Evolutionary conservation across 257 asterid genomes (phyloP), one percentile per base, ranked within the genome.

Genomic region (Scutellaria minor): DNA sequence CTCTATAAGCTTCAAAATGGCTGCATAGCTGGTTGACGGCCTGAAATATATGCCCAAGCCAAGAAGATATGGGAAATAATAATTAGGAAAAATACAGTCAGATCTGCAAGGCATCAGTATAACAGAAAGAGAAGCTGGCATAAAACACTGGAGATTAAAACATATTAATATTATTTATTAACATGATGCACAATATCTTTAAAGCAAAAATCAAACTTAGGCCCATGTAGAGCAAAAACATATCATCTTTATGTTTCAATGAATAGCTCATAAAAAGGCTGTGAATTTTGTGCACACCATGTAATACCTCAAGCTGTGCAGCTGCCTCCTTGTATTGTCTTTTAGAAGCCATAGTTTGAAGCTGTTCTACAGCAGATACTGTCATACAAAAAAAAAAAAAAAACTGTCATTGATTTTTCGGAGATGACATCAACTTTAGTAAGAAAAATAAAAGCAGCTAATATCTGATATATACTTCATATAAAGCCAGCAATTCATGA

Each of bases 311-410:
- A 47, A 94, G 92, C 82, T 94, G 98, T 22, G 98, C 97, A 76
- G 98, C 98, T 71, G 96, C 98, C 84, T 94, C 97, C 85, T 89
- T 94, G 82, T 94, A 94, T 83, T 91, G 98, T 60, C 96, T 87
- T 84, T 91, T 94, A 67, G 97, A 94, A 72, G 96, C 98, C 98
- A 94, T 91, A 75, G 85, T 88, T 85, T 94, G 98, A 74, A 94
- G 97, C 76, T 94, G 98, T 81, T 94, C 98, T 11, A 94, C 96
- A 9, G 98, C 98, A 75, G 98, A 94, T 68, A 91, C 98, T 94
- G 92, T 55, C 80, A 74, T 55, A 67, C 63, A 70, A 78, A 78
- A 45, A 64, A 31, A 78, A 78, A 45, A 64, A 31, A 31, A 31
- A 31, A 31, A 5, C 0, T 37, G 66, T 42, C 68, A 68, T 68